Base-by-base conservation (phyloP, 257 asterid species). In the Fraxinus anomala region DNA sequence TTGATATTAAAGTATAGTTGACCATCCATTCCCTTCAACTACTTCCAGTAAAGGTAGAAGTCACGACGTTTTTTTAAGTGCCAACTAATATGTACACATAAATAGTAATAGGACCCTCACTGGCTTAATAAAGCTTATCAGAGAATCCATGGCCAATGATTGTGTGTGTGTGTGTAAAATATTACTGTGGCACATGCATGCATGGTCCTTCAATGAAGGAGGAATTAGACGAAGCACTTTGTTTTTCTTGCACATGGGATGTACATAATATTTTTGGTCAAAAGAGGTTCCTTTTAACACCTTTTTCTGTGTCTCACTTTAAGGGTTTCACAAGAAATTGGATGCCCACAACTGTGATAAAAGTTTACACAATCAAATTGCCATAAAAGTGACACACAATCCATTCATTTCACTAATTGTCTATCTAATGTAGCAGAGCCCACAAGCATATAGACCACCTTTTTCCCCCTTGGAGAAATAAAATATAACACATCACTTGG, bases 221-320 rank as follows among this genome's bases (percentile, higher is more conserved):
- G 8, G 8, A 49, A 49, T 16, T 16, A 49, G 61, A 49, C 61
- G 23, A 49, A 49, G 61, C 61, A 16, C n/a, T 31, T 14, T 17
- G 61, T 49, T 49, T 13, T 49, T 16, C 61, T 49, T 49, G 61
- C 61, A 49, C 61, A 49, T 49, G 61, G 61, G 61, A 49, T 49
- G 61, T 49, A 49, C 8, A 49, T 49, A 49, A 4, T 49, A 4
- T 17, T 49, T 49, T 49, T 49, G 61, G 61, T 49, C 61, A 49
- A 17, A 17, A 16, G 23, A 3, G 61, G 21, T 1, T 6, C 61
- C 61, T 2, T 49, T 49, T 16, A 16, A 49, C 21, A 14, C 23
- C 23, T 49, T 49, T 26, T 65, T 78, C 42, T 34, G 39, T 73
- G 59, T 71, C 24, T 49, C 61, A 49, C 61, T 49, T 49, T 49